Conservation (phyloP, 139 green algal genomes). For the Protoeuglena noctilucae region DNA sequence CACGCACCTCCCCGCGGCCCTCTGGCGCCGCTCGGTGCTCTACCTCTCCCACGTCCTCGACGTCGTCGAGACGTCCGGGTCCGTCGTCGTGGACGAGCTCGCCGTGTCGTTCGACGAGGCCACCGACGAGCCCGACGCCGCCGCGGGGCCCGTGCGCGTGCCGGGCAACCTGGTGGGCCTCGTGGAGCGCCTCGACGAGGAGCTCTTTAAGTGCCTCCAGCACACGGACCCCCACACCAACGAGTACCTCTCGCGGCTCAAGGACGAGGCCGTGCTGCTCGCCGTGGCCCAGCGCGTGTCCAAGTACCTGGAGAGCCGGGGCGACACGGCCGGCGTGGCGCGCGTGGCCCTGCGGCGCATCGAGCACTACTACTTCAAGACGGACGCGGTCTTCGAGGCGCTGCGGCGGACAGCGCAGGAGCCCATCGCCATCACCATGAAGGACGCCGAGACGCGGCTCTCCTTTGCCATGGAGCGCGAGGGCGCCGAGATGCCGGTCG, state of each 20-base stretch:
- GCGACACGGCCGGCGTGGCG: conserved; percentile 19
- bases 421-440: neutral
- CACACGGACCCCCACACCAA: conserved; percentile 90
- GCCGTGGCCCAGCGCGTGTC: conserved; percentile 60
- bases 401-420: conserved; percentile 52
- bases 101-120: conserved; percentile 31
- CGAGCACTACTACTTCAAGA: conserved; percentile 98
- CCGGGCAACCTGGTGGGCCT: conserved; percentile 88
- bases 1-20: conserved; percentile 55
- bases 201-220: conserved; percentile 82
- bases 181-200: conserved; percentile 92
- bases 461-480: conserved; percentile 3
- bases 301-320: conserved; percentile 25
- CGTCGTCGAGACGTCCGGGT: conserved; percentile 38
- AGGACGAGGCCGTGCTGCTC: conserved; percentile 83
- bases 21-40: conserved; percentile 62
- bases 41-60: conserved; percentile 32
- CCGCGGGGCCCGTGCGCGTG: conserved; percentile 28
- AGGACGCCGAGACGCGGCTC: conserved; percentile 8
- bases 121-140: conserved; percentile 27
- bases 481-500: conserved; percentile 3
- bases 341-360: conserved; percentile 58
- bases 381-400: conserved; percentile 56
- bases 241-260: conserved; percentile 83
- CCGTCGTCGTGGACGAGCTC: conserved; percentile 56